phyloP scores from a whole-genome alignment of 2,329 filamentous ascomycete species.

The Colletotrichum liriopes region DNA sequence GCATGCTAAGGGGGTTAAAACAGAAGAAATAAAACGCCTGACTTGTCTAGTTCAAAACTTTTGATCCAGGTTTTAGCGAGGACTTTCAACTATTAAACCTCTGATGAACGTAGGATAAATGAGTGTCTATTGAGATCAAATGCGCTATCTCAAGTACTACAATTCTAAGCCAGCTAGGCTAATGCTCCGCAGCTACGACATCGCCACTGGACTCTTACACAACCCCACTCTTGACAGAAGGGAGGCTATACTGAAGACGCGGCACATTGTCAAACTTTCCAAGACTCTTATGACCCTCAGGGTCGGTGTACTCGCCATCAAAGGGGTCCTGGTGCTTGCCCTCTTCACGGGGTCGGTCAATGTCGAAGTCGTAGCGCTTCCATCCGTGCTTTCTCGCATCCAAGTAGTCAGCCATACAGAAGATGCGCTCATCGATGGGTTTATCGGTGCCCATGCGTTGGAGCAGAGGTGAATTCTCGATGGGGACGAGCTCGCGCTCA shows the following conservation, averaged over 20 bases:
- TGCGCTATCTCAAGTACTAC: too few species aligned
- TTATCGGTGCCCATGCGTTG: constrained; percentile 49
- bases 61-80: too few species aligned
- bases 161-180: not conserved
- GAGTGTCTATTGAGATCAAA: too few species aligned
- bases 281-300: constrained; percentile 33
- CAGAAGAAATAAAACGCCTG: too few species aligned
- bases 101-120: too few species aligned
- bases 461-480: constrained; percentile 53
- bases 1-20: too few species aligned
- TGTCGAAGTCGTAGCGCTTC: constrained; percentile 50
- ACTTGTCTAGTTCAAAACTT: too few species aligned
- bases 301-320: constrained; percentile 32
- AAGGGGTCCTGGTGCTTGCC: constrained; percentile 35
- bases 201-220: not conserved
- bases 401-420: constrained; percentile 50
- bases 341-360: constrained; percentile 43
- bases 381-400: constrained; percentile 51
- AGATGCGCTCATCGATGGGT: constrained; percentile 49
- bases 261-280: constrained; percentile 35
- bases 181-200: not conserved
- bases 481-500: constrained; percentile 54
- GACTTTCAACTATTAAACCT: too few species aligned
- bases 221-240: constrained; percentile 13
- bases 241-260: constrained; percentile 28